Conservation (phyloP, 306 rosid genomes). For the Lathyrus oleraceus region DNA sequence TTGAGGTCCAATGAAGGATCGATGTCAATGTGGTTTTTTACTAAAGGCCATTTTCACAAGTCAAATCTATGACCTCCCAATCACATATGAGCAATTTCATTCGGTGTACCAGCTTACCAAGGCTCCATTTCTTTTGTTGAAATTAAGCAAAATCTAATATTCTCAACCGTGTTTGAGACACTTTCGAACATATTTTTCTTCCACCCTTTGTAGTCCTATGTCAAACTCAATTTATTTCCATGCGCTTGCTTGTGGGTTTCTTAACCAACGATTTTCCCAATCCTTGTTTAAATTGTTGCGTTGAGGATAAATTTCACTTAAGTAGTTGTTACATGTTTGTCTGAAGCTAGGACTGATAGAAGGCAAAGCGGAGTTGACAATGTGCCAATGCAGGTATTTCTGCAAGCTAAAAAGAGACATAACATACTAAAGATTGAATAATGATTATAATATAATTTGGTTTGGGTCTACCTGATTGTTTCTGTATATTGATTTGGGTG, state of each 20-base stretch:
- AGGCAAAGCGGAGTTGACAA: slow-evolving; percentile 14
- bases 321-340: slow-evolving; percentile 6
- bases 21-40: not conserved
- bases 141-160: slow-evolving; percentile 3
- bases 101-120: not conserved
- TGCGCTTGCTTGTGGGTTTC: slow-evolving; percentile 9
- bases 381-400: slow-evolving; percentile 19
- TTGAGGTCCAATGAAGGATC: not conserved
- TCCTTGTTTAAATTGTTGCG: slow-evolving; percentile 17
- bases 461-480: slow-evolving; percentile 16
- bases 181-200: not conserved
- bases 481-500: slow-evolving; percentile 8
- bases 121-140: slow-evolving; percentile 9
- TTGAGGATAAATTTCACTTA: not conserved
- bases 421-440: slow-evolving; percentile 1
- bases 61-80: slow-evolving; percentile 3
- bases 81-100: not conserved
- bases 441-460: slow-evolving; percentile 13
- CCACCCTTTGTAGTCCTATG: not conserved
- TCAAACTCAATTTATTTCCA: not conserved
- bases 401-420: not conserved
- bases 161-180: slow-evolving; percentile 2
- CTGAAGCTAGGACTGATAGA: slow-evolving; percentile 11
- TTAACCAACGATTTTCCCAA: slow-evolving; percentile 1
- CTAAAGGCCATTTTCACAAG: not conserved